Conservation (phyloP, 768 basidiomycete species). For the Auricularia auricula-judae region DNA sequence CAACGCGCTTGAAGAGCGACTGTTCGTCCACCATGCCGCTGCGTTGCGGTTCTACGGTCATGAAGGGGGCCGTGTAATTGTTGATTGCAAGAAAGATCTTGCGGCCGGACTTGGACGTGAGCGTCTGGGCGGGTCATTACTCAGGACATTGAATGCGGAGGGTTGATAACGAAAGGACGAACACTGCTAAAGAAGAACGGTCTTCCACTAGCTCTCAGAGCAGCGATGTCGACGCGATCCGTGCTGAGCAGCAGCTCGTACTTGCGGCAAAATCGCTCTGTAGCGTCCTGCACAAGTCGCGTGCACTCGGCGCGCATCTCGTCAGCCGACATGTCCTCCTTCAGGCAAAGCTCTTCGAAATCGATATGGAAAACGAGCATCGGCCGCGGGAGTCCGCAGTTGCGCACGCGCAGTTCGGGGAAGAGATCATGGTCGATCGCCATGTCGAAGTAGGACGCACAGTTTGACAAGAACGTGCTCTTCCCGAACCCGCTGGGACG, state of each 20-base stretch:
- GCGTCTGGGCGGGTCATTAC: too few species aligned
- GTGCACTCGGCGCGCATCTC: background rate
- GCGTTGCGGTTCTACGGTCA: background rate
- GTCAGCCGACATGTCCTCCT: background rate
- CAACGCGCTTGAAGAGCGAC: background rate
- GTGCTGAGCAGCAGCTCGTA: background rate
- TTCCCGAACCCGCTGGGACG: background rate
- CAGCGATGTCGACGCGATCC: background rate
- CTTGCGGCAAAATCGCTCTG: background rate
- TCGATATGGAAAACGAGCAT: background rate
- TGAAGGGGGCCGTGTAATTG: background rate
- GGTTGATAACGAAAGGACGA: too few species aligned
- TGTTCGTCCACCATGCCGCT: background rate
- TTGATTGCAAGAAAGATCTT: background rate
- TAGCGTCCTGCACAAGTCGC: background rate
- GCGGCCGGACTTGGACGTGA: background rate
- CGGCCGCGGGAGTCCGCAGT: background rate
- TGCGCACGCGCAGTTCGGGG: background rate
- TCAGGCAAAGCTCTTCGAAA: background rate
- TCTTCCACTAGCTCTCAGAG: too few species aligned
- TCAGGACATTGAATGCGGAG: too few species aligned
- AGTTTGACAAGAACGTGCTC: background rate
- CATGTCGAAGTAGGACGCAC: background rate
- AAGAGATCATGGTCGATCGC: background rate
- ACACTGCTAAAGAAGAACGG: too few species aligned